Conservation (phyloP, 2,329 filamentous ascomycete genomes). For the Aspergillus sp. region DNA sequence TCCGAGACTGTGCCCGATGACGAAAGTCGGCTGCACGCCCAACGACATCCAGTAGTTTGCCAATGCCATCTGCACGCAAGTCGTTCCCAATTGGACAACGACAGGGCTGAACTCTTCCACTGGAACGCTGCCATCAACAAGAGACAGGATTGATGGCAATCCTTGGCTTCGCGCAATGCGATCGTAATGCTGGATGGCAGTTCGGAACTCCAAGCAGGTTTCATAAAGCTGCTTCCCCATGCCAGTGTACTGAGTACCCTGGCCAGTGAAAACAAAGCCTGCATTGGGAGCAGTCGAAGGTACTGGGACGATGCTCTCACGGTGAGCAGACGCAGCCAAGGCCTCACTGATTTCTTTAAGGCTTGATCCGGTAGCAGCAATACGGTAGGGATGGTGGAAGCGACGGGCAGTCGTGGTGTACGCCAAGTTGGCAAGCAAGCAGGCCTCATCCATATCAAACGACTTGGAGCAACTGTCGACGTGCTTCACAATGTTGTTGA, state of each 20-base stretch:
- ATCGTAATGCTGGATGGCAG: conserved; percentile 24
- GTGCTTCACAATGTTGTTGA: conserved; percentile 45
- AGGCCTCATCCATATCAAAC: conserved; percentile 16
- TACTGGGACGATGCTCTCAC: conserved; percentile 20
- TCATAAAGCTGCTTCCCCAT: conserved; percentile 32
- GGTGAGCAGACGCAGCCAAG: conserved; percentile 14
- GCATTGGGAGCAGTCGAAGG: conserved; percentile 21
- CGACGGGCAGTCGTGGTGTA: conserved; percentile 58
- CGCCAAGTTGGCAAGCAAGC: conserved; percentile 47
- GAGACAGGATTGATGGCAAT: conserved; percentile 29
- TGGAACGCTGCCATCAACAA: conserved; percentile 26
- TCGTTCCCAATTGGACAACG: conserved; percentile 30
- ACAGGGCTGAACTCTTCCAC: conserved; percentile 24
- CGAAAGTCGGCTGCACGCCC: conserved; percentile 30
- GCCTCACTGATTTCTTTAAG: conserved; percentile 22
- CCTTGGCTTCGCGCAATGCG: conserved; percentile 25
- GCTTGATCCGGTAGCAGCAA: conserved; percentile 22
- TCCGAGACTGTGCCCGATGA: conserved; percentile 37
- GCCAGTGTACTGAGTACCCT: conserved; percentile 31
- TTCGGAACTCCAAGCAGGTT: conserved; percentile 22
- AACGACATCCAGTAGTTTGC: conserved; percentile 28
- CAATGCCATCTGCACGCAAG: conserved; percentile 35
- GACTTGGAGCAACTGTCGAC: conserved; percentile 41
- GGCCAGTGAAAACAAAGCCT: conserved; percentile 33
- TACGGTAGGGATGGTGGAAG: conserved; percentile 32